Percentiles rank a stretch among this genome's conserved stretches.
Conservation (phyloP, 1,139 yeast species). For the Tardiomyces digboiensis region DNA sequence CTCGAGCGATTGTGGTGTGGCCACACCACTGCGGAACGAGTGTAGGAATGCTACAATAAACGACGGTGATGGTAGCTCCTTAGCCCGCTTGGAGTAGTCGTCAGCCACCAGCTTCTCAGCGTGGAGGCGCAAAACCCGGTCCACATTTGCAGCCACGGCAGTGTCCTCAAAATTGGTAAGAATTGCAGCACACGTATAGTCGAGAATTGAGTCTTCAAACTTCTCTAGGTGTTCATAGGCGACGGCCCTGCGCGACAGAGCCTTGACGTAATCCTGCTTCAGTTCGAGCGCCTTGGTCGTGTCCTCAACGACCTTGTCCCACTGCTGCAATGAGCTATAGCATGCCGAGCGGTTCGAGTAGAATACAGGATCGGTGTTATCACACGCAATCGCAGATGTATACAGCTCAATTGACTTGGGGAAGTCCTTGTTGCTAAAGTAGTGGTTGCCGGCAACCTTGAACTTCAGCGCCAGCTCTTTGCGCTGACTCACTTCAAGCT, state of each 20-base stretch:
- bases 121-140: conserved; percentile 75
- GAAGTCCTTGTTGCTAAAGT: conserved; percentile 62
- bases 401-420: conserved; percentile 69
- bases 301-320: conserved; percentile 78
- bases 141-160: conserved; percentile 71
- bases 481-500: conserved; percentile 43
- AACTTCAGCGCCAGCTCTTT: conserved; percentile 66
- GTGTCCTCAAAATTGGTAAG: conserved; percentile 52
- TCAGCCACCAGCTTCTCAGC: conserved; percentile 56
- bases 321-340: conserved; percentile 71
- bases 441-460: conserved; percentile 85
- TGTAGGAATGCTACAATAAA: conserved; percentile 82
- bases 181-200: conserved; percentile 60
- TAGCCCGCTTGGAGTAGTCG: conserved; percentile 41
- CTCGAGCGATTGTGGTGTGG: conserved; percentile 27
- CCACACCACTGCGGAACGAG: conserved; percentile 40
- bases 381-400: conserved; percentile 61
- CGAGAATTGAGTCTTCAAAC: conserved; percentile 82
- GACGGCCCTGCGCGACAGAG: conserved; percentile 58
- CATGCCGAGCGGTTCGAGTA: conserved; percentile 96
- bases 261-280: conserved; percentile 87
- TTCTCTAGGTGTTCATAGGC: conserved; percentile 78
- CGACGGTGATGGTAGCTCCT: conserved; percentile 74
- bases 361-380: conserved; percentile 71
- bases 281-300: conserved; percentile 77